Conservation (phyloP, 495 filamentous ascomycete genomes). For the Xylaria curta region DNA sequence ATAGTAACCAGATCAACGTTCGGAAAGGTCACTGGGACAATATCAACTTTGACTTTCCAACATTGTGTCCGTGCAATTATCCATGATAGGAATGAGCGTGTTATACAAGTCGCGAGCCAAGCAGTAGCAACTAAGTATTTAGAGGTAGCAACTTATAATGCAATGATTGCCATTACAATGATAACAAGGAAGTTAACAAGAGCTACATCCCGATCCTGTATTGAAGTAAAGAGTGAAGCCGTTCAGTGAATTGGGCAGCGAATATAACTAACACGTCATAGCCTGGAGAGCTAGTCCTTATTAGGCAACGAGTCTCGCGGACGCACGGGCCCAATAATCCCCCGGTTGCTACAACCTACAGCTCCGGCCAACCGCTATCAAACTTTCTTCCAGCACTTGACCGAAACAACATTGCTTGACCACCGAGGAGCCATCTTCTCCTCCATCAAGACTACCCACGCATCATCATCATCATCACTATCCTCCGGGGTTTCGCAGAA, state of each 20-base stretch:
- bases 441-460: constrained; percentile 13
- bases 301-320: not conserved
- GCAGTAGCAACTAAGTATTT: not conserved
- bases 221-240: no score
- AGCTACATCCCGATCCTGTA: no score
- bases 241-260: not conserved
- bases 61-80: not conserved
- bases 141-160: no score
- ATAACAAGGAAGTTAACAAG: no score
- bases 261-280: not conserved
- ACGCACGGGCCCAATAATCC: constrained; percentile 20
- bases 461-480: constrained; percentile 24
- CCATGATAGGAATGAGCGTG: not conserved
- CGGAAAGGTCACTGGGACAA: not conserved
- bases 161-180: no score
- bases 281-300: not conserved
- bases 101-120: not conserved
- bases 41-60: not conserved
- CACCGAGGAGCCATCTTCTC: constrained; percentile 15
- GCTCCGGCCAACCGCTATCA: constrained; percentile 24
- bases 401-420: constrained; percentile 25
- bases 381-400: constrained; percentile 28
- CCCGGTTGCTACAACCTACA: constrained; percentile 19
- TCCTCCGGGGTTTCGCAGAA: constrained; percentile 22
- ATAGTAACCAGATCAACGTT: not conserved